Base-by-base conservation (phyloP, 805 yeast genomes). In the Ogataea sp. region DNA sequence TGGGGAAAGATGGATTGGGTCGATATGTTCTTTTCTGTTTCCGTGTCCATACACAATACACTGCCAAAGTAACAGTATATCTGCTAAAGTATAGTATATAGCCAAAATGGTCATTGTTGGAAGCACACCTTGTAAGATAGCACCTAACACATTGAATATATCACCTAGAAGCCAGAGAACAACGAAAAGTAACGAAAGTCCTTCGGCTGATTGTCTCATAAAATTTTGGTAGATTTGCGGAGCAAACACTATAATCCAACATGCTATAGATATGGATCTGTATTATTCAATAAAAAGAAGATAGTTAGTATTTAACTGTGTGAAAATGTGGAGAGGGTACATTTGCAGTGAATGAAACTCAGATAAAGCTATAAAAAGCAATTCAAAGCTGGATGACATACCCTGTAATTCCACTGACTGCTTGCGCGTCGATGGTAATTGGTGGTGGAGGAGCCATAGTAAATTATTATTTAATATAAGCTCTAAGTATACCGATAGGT, bases 221-320 rank as follows among this genome's bases (percentile, higher is more conserved):
- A 85, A 88, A 58, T 89, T 90, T 56, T 93, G 97, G 59, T 87
- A 89, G 34, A 93, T 83, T 57, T 90, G 97, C 10, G 97, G 97
- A 29, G 95, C 94, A 68, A 93, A 90, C 15, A 90, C 98, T 36
- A 93, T 89, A 43, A 93, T 82, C 98, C 98, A 90, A 59, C 97
- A 93, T 14, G 97, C 95, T 35, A 90, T 75, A 16, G 97, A 90
- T 27, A 93, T 87, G 11, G 95, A 86, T 21, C 84, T 67, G 56
- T 34, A n/a, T 34, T 37, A 17, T 20, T 15, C 13, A 16, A 23
- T 3, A 25, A 11, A 3, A 26, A 32, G 10, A n/a, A n/a, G n/a
- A n/a, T n/a, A n/a, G n/a, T n/a, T n/a, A n/a, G n/a, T n/a, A n/a
- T n/a, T n/a, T n/a, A n/a, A n/a, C n/a, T n/a, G n/a, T n/a, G n/a